phyloP scores from a whole-genome alignment of 305 asterid genomes.

The Fraxinus albicans region DNA sequence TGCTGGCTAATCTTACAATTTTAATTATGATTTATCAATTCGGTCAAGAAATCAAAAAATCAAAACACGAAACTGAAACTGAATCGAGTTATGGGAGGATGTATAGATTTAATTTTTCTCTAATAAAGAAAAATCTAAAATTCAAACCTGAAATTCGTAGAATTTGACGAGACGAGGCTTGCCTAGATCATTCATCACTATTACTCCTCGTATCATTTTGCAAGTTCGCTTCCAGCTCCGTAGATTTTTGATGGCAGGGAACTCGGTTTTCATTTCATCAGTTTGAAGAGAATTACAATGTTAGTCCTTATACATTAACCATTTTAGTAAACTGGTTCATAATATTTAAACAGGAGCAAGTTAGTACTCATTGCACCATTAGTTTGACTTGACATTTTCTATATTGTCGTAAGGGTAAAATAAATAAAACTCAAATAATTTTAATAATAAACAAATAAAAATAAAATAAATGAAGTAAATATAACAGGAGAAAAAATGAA shows the following conservation, averaged over 20 bases:
- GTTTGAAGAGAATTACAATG: background rate
- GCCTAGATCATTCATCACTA: slow-evolving; percentile 86
- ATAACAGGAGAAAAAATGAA: background rate
- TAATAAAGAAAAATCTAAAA: background rate
- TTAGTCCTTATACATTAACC: background rate
- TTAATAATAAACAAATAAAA: too few species aligned
- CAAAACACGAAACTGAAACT: slow-evolving; percentile 8
- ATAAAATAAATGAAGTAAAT: background rate
- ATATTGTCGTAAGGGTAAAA: background rate
- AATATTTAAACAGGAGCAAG: background rate
- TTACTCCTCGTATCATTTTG: slow-evolving; percentile 81
- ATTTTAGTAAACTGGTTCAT: background rate
- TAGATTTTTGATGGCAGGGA: background rate
- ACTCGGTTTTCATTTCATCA: background rate
- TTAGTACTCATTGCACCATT: background rate
- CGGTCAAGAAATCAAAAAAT: background rate
- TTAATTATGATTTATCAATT: slow-evolving; percentile 28
- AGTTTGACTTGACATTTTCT: background rate
- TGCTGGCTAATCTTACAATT: slow-evolving; percentile 48
- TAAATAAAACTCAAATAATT: background rate
- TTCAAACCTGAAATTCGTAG: slow-evolving; percentile 65
- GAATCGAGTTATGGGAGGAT: background rate
- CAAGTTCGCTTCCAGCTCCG: slow-evolving; percentile 19
- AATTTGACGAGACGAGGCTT: slow-evolving; percentile 91
- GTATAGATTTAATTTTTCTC: background rate